These are phyloP conservation scores for Blastobotrys terrestris DNA, from an alignment of 805 yeast genomes.

Conservation along the genomic window DNA sequence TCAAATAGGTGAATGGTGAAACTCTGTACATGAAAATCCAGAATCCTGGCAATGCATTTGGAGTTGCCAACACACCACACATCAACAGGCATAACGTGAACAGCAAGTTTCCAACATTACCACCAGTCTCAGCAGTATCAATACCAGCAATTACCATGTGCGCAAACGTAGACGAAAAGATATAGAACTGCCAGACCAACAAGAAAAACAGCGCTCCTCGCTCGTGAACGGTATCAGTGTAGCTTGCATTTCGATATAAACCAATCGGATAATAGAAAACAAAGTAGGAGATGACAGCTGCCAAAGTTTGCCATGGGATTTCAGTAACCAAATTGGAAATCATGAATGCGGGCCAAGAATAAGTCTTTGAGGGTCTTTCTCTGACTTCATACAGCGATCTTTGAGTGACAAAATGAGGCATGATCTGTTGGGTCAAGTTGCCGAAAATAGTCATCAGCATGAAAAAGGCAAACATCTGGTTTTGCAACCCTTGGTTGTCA, in stretches of 20 bases:
- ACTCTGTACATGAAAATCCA: conserved; percentile 75
- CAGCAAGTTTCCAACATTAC: conserved; percentile 49
- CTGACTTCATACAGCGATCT: conserved; percentile 65
- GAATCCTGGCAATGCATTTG: conserved; percentile 55
- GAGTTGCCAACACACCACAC: conserved; percentile 70
- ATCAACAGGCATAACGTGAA: conserved; percentile 60
- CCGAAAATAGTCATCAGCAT: conserved; percentile 54
- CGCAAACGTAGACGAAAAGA: conserved; percentile 34
- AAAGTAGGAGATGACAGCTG: conserved; percentile 59
- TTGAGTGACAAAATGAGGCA: conserved; percentile 53
- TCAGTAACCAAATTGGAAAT: conserved; percentile 59
- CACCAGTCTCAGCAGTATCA: conserved; percentile 57
- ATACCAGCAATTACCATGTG: conserved; percentile 45
- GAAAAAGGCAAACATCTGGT: conserved; percentile 73
- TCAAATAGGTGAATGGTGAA: conserved; percentile 64
- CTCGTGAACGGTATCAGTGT: conserved; percentile 38
- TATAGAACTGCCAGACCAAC: conserved; percentile 39
- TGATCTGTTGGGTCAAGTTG: conserved; percentile 55
- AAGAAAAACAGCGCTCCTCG: conserved; percentile 38
- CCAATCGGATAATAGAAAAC: conserved; percentile 68
- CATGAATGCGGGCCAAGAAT: conserved; percentile 60
- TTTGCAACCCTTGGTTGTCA: conserved; percentile 66
- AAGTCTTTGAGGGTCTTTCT: conserved; percentile 67
- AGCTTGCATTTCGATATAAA: conserved; percentile 51
- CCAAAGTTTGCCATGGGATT: conserved; percentile 55